Evolutionary conservation across 2,329 filamentous ascomycete species (phyloP).

Genomic region (Aspergillus felis): DNA sequence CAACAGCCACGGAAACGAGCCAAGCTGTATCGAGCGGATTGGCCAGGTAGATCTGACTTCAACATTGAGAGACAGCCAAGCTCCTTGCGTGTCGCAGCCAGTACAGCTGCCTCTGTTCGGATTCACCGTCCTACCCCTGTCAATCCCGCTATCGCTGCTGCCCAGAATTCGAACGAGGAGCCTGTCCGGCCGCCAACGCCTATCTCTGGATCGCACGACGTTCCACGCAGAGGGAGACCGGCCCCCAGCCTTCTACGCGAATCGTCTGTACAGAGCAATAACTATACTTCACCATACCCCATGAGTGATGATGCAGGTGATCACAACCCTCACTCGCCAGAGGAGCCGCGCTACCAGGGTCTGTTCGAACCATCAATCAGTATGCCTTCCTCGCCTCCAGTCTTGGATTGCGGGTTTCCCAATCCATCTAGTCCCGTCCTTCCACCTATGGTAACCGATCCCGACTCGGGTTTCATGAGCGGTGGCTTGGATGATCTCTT

Average conservation of each 20-base stretch:
- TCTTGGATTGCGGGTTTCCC: constrained; percentile 62
- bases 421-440: constrained; percentile 77
- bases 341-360: constrained; percentile 48
- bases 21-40: constrained; percentile 69
- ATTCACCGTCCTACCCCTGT: constrained; percentile 69
- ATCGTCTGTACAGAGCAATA: constrained; percentile 51
- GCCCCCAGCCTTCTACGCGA: constrained; percentile 57
- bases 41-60: constrained; percentile 64
- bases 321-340: constrained; percentile 46
- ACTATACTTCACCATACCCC: constrained; percentile 41
- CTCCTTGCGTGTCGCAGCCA: constrained; percentile 83
- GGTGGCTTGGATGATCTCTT: constrained; percentile 68
- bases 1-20: constrained; percentile 70
- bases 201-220: constrained; percentile 32
- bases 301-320: constrained; percentile 41
- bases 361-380: constrained; percentile 67
- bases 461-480: constrained; percentile 82
- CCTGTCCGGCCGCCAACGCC: constrained; percentile 47
- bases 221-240: constrained; percentile 29
- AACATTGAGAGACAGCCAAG: constrained; percentile 68
- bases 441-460: constrained; percentile 53
- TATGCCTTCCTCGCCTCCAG: constrained; percentile 85
- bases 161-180: constrained; percentile 37
- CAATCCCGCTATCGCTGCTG: constrained; percentile 33
- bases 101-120: constrained; percentile 81